Evolutionary conservation across 1,284 basidiomycete species (phyloP), one percentile per base, ranked within the genome.

Genomic region (Moesziomyces antarcticus): DNA sequence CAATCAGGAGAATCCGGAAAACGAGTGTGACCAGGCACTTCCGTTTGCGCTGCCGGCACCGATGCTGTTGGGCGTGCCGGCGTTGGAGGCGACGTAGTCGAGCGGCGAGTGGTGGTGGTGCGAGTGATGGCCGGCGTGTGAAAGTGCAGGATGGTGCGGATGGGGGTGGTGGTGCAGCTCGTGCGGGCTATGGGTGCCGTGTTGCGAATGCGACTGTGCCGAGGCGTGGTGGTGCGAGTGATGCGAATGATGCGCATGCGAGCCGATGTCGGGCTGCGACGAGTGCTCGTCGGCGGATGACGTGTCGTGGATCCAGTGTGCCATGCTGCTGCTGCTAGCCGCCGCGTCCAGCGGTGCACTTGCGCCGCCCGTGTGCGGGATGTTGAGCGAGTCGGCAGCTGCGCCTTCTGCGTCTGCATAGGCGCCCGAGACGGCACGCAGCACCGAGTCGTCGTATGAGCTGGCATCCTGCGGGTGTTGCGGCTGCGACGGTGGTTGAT

Each of bases 261-360:
- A 43, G 25, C 61, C 25, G n/a, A 54, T 20, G 35, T 62, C 69
- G 9, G 69, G 55, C 22, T 72, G 69, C 1, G 69, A 62, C 41
- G 69, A 61, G 35, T 62, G 58, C 10, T 69, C 55, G 40, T 73
- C 66, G 33, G 61, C 53, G 16, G 61, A 56, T 9, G 37, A 40
- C 14, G 57, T 51, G 22, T 68, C 58, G 35, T 73, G 61, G 33
- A 73, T 61, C 71, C 66, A 73, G 25, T 69, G 54, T 1, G 71
- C 54, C 71, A 73, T 73, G 37, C 51, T 57, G 53, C 37, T 52
- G 53, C 45, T 48, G 54, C 16, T 13, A 3, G 30, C 8, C 24
- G 49, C 42, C 44, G 21, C 35, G 27, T 62, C 56, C 42, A 53
- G 35, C 30, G 58, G 56, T 14, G 41, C 46, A 16, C 40, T 49